These are phyloP conservation scores for Diaporthe australafricana DNA, from an alignment of 2,329 filamentous ascomycete genomes.

Conservation along the genomic window DNA sequence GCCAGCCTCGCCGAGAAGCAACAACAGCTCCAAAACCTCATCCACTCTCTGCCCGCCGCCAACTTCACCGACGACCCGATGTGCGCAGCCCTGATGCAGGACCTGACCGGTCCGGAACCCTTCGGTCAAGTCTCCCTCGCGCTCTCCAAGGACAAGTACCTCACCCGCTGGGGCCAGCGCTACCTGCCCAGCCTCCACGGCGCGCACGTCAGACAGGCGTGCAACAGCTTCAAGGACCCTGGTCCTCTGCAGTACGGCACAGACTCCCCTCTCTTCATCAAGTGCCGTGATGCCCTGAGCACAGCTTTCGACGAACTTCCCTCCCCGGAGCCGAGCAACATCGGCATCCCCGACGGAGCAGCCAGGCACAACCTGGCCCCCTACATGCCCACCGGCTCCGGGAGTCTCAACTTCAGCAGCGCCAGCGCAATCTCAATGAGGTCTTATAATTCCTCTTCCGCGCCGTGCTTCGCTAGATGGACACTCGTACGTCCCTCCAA, in stretches of 20 bases:
- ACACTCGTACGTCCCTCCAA: conserved; percentile 57
- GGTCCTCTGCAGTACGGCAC: conserved; percentile 66
- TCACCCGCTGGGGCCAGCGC: conserved; percentile 65
- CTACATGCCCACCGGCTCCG: too few species aligned
- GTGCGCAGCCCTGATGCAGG: conserved; percentile 61
- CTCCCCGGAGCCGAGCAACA: conserved; percentile 54
- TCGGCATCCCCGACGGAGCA: background rate
- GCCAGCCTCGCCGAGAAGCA: conserved; percentile 32
- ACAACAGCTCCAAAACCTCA: conserved; percentile 46
- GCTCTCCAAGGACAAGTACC: conserved; percentile 52
- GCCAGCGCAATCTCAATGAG: conserved; percentile 53
- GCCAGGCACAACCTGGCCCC: too few species aligned
- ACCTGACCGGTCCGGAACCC: conserved; percentile 57
- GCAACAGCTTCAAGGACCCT: conserved; percentile 72
- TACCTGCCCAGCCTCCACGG: conserved; percentile 68
- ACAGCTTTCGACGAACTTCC: conserved; percentile 60
- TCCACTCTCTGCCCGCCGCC: conserved; percentile 50
- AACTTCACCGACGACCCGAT: conserved; percentile 49
- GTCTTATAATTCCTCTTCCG: conserved; percentile 53
- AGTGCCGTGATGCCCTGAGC: conserved; percentile 62
- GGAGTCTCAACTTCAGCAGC: background rate
- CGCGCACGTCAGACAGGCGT: conserved; percentile 67
- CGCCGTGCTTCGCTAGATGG: conserved; percentile 65
- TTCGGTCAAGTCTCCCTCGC: conserved; percentile 64
- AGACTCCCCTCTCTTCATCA: conserved; percentile 62